Evolutionary conservation across 495 filamentous ascomycete genomes (phyloP).

Genomic region (Penicillium bialowiezense): DNA sequence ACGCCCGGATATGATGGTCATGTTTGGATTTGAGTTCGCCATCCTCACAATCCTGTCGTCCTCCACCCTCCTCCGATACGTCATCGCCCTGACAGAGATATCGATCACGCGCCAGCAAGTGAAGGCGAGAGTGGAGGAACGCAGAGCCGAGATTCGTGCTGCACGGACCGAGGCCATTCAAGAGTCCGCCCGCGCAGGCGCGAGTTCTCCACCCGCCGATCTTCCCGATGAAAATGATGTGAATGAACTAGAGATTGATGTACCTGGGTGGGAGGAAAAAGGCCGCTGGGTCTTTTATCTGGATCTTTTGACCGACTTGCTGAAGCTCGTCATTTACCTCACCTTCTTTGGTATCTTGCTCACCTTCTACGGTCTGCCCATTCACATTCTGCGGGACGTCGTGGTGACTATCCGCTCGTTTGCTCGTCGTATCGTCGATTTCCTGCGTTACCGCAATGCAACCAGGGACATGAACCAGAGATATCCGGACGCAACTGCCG

Average conservation of each 20-base stretch:
- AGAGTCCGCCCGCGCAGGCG: constrained; percentile 37
- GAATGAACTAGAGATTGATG: constrained; percentile 90
- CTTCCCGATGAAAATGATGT: constrained; percentile 71
- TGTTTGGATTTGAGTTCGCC: constrained; percentile 98
- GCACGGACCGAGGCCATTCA: constrained; percentile 54
- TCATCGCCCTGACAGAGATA: constrained; percentile 75
- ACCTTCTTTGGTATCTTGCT: constrained; percentile 92
- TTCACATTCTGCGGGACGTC: constrained; percentile 94
- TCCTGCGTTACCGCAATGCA: constrained; percentile 83
- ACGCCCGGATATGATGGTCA: constrained; percentile 97
- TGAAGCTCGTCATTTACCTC: constrained; percentile 84
- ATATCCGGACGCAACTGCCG: constrained; percentile 87
- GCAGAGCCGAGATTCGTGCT: constrained; percentile 62
- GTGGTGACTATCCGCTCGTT: constrained; percentile 92
- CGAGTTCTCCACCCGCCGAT: constrained; percentile 25
- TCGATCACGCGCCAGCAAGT: constrained; percentile 70
- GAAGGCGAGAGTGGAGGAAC: constrained; percentile 59
- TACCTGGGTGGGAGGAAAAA: constrained; percentile 95
- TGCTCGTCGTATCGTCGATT: constrained; percentile 78
- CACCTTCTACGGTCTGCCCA: constrained; percentile 89
- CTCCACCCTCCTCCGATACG: constrained; percentile 75
- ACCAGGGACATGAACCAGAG: constrained; percentile 86
- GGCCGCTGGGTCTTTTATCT: constrained; percentile 89
- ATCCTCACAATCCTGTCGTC: constrained; percentile 75
- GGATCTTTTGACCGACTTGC: constrained; percentile 84